phyloP scores from a whole-genome alignment of 2,329 filamentous ascomycete genomes.

The Chrysoporthe deuterocubensis region DNA sequence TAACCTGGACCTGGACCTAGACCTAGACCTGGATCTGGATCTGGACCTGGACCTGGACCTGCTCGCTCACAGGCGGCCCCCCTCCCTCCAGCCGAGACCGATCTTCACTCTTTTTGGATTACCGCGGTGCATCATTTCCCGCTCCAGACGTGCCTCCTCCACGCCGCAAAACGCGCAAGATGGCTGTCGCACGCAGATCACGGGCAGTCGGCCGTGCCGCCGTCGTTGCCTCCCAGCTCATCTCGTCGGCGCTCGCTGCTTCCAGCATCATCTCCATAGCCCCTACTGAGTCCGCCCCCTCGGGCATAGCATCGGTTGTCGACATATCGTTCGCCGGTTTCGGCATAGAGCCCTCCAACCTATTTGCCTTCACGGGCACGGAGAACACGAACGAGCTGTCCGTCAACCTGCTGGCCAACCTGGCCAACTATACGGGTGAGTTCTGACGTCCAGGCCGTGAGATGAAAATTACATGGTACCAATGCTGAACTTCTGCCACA shows the following conservation, averaged over 20 bases:
- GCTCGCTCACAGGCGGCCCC: too few relatives aligned
- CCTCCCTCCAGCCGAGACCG: too few relatives aligned
- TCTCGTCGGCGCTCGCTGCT: constrained; percentile 23
- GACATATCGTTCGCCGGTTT: constrained; percentile 52
- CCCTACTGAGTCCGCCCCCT: constrained; percentile 20
- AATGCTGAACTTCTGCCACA: not conserved
- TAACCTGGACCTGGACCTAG: too few relatives aligned
- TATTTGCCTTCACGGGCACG: constrained; percentile 54
- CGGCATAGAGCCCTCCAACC: constrained; percentile 56
- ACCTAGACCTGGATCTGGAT: too few relatives aligned
- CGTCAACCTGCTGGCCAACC: constrained; percentile 52
- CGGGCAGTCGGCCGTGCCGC: constrained; percentile 21
- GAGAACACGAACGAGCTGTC: constrained; percentile 47
- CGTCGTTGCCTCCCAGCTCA: constrained; percentile 12
- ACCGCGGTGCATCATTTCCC: too few relatives aligned
- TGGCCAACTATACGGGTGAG: constrained; percentile 51
- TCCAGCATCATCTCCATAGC: constrained; percentile 15
- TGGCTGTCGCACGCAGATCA: constrained; percentile 21
- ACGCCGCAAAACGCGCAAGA: not conserved
- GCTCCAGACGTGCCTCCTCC: too few relatives aligned
- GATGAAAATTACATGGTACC: not conserved
- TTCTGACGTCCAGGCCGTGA: constrained; percentile 47
- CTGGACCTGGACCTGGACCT: too few relatives aligned
- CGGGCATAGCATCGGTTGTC: constrained; percentile 32
- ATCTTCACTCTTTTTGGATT: too few relatives aligned